These are phyloP conservation scores for Jaltomata sinuosa DNA, from an alignment of 257 asterid genomes.

Conservation along the genomic window DNA sequence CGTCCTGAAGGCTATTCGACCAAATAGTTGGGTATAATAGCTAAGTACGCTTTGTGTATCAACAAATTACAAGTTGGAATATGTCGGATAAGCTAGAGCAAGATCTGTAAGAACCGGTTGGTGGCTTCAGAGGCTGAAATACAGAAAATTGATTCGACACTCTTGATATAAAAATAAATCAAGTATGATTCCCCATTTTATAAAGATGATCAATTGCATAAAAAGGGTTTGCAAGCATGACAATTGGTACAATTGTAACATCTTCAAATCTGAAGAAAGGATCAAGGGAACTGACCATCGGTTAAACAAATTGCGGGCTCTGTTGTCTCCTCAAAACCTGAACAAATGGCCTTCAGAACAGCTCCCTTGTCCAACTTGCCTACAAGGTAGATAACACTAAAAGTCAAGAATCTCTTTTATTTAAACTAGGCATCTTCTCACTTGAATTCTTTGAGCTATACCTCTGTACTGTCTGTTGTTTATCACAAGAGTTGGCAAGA, in stretches of 20 bases:
- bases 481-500: slow-evolving; percentile 56
- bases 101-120: neutral
- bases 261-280: neutral
- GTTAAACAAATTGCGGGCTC: slow-evolving; percentile 58
- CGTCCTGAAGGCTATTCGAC: neutral
- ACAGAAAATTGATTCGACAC: neutral
- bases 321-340: slow-evolving; percentile 61
- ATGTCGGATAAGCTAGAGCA: neutral
- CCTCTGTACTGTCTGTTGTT: slow-evolving; percentile 61
- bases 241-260: neutral
- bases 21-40: neutral
- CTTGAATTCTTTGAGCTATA: neutral
- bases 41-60: neutral
- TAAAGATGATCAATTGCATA: neutral
- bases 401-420: neutral
- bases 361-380: slow-evolving; percentile 61
- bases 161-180: neutral
- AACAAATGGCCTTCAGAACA: slow-evolving; percentile 57
- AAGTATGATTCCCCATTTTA: neutral
- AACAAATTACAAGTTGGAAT: neutral
- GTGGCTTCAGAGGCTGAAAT: neutral
- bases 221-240: neutral
- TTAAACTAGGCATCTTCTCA: neutral
- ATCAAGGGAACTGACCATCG: slow-evolving; percentile 21
- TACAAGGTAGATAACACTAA: neutral